Evolutionary conservation across 305 asterid genomes (phyloP).

Genomic region (Caryopteris hybrid): DNA sequence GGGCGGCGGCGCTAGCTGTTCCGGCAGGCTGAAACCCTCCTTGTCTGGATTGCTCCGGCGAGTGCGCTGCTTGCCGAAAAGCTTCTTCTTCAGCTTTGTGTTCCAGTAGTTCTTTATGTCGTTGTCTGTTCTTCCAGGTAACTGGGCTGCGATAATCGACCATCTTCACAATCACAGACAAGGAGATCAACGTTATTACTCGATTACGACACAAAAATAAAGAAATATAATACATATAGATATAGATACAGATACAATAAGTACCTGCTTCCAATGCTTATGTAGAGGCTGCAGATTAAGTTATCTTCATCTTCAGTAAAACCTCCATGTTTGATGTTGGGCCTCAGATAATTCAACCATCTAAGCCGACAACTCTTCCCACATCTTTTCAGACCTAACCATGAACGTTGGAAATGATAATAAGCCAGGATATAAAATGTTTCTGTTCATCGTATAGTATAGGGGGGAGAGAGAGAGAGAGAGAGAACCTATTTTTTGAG

Average conservation of each 20-base stretch:
- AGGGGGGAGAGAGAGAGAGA: neutral
- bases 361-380: constrained; percentile 85
- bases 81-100: constrained; percentile 66
- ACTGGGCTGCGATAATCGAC: constrained; percentile 72
- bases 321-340: constrained; percentile 75
- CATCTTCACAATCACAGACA: constrained; percentile 34
- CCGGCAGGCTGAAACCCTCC: neutral
- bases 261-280: constrained; percentile 74
- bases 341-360: constrained; percentile 79
- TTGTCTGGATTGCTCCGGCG: constrained; percentile 32
- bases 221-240: neutral
- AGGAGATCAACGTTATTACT: neutral
- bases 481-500: constrained; percentile 52
- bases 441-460: too few relatives aligned
- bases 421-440: neutral
- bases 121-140: constrained; percentile 80
- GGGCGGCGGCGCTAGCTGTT: too few relatives aligned
- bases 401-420: neutral
- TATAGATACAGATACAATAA: neutral
- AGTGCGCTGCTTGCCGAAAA: too few relatives aligned
- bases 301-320: constrained; percentile 70
- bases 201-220: neutral
- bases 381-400: constrained; percentile 66
- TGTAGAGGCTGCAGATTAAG: constrained; percentile 59
- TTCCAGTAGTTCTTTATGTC: constrained; percentile 86